Base-by-base conservation (phyloP, 371 early-diverging fungal species). In the Mortierella polycephala region DNA sequence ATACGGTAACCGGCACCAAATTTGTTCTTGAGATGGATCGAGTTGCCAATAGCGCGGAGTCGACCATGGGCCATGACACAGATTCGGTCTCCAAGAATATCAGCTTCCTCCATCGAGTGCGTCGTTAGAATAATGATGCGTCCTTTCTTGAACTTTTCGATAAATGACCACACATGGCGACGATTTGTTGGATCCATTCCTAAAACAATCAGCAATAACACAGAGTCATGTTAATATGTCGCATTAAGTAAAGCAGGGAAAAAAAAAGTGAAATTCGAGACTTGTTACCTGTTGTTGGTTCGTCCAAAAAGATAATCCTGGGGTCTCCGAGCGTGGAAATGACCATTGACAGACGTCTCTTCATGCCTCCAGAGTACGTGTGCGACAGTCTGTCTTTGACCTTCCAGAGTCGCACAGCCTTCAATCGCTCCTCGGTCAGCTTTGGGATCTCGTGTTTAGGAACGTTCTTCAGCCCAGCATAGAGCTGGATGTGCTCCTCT, bases 31-130 rank as follows among this genome's bases (percentile, higher is more conserved):
- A 93, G 83, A 40, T 85, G 83, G 60, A 91, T 84, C 44, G 87
- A 83, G 81, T 85, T 89, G 45, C 90, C 90, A 23, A 90, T 77
- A 0, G 92, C 92, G 16, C 83, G 73, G 30, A 93, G 69, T 11
- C 87, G 83, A 11, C 92, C 92, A 67, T 88, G 86, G 41, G 90
- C 89, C 91, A 91, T 91, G 68, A 93, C 85, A 59, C 85, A 87
- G 68, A 93, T 90, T 2, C 86, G 81, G 72, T 92, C 93, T 37
- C 91, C 83, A 7, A 83, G 64, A 52, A 83, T 89, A 60, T 91
- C 93, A 8, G 93, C 92, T 65, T 93, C 92, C 68, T 93, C 93
- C 91, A 93, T 92, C 7, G 86, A 85, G 71, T 93, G 93, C 7
- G 93, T 92, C 0, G 93, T 92, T 69, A 81, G 60, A 39, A 92